A percentile compares a stretch with the other conserved stretches of the same genome.
phyloP scores from a whole-genome alignment of 495 filamentous ascomycete genomes.

The Trypethelium eluteriae region DNA sequence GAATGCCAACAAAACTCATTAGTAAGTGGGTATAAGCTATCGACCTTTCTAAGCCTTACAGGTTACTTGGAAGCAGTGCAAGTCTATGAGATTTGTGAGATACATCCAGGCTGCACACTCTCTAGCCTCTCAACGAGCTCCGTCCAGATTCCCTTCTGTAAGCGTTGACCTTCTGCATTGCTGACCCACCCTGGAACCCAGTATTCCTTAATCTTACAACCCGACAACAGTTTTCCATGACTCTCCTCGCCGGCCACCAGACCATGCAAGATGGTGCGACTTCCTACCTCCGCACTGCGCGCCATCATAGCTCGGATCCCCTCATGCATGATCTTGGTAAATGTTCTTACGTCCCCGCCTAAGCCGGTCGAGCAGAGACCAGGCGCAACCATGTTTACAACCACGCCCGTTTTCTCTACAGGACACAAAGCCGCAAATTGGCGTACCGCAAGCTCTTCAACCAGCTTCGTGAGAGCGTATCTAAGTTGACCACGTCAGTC shows the following conservation, averaged over 20 bases:
- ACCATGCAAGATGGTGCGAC: constrained; percentile 12
- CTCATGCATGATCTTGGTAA: constrained; percentile 13
- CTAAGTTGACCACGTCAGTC: constrained; percentile 1
- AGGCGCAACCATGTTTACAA: constrained; percentile 7
- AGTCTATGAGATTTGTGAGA: not conserved
- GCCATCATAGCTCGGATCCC: not conserved
- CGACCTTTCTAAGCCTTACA: constrained; percentile 3
- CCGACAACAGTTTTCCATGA: constrained; percentile 9
- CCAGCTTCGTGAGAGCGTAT: constrained; percentile 2
- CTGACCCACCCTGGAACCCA: constrained; percentile 2
- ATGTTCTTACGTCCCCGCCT: constrained; percentile 11
- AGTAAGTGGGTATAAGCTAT: not conserved
- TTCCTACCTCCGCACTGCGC: constrained; percentile 10
- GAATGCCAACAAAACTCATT: not conserved
- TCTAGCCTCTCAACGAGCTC: constrained; percentile 15
- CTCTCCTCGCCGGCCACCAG: not conserved
- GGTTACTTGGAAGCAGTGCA: not conserved
- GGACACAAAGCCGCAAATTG: constrained; percentile 16
- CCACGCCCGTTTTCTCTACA: constrained; percentile 14
- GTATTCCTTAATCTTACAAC: constrained; percentile 12
- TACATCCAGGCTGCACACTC: constrained; percentile 10
- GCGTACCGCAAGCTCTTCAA: constrained; percentile 6
- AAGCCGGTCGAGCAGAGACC: constrained; percentile 7
- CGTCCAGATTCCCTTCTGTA: constrained; percentile 11
- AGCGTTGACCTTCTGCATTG: constrained; percentile 2